These are phyloP conservation scores for Streptanthus diversifolius DNA, from an alignment of 345 rosid genomes.

Conservation along the genomic window DNA sequence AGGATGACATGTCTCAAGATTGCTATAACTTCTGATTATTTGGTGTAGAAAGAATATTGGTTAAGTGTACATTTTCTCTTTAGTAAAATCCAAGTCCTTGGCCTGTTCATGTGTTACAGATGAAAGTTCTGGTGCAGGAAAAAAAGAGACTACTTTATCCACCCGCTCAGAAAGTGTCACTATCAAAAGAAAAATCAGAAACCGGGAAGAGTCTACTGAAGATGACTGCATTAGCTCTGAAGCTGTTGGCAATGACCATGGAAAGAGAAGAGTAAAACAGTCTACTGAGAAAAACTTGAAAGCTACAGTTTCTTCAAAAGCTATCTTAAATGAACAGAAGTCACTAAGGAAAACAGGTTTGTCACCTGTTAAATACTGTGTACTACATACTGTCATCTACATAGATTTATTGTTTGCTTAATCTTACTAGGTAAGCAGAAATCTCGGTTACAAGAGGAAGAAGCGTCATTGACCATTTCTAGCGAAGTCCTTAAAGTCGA, in stretches of 20 bases:
- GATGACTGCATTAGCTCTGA: constrained; percentile 33
- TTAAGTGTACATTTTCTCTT: neutral
- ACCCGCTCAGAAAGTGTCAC: constrained; percentile 30
- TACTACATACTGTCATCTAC: neutral
- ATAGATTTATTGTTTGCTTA: constrained; percentile 6
- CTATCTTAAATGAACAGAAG: constrained; percentile 32
- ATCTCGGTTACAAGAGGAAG: constrained; percentile 33
- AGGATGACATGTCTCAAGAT: neutral
- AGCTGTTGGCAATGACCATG: constrained; percentile 32
- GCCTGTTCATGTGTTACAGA: constrained; percentile 33
- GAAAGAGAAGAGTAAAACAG: constrained; percentile 43
- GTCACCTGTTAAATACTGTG: constrained; percentile 31
- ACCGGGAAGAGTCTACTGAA: constrained; percentile 28
- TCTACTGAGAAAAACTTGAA: constrained; percentile 13
- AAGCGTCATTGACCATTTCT: constrained; percentile 31
- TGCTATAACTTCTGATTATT: neutral
- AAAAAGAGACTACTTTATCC: constrained; percentile 29
- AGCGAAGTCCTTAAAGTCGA: constrained; percentile 26
- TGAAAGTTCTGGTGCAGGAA: constrained; percentile 38
- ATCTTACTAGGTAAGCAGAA: constrained; percentile 37
- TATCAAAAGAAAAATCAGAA: constrained; percentile 31
- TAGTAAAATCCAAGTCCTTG: neutral
- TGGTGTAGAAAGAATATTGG: neutral
- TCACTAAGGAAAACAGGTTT: constrained; percentile 36
- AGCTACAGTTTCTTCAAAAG: constrained; percentile 12